Evolutionary conservation across 2,329 filamentous ascomycete genomes (phyloP).

Genomic region (Hortaea sp.): DNA sequence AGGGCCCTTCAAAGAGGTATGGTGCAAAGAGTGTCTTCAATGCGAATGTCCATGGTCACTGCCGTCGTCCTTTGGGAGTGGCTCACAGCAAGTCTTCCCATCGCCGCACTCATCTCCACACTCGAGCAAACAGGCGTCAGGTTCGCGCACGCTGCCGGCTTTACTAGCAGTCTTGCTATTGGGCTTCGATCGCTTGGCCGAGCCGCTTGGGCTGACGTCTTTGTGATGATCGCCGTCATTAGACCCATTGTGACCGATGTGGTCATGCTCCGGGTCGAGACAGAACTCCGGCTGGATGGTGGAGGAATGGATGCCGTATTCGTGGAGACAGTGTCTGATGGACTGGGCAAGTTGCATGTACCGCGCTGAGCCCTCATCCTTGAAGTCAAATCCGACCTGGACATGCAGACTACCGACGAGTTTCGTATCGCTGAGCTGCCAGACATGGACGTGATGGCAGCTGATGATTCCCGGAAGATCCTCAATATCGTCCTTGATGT

Average conservation of each 20-base stretch:
- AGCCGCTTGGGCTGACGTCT: conserved; percentile 10
- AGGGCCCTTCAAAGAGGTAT: no score
- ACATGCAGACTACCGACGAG: conserved; percentile 88
- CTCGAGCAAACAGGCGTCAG: conserved; percentile 32
- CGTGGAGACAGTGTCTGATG: conserved; percentile 81
- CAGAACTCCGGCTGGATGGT: conserved; percentile 90
- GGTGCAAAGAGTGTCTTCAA: not conserved
- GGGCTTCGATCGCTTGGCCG: conserved; percentile 22
- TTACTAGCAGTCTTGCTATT: conserved; percentile 27
- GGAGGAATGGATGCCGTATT: conserved; percentile 90
- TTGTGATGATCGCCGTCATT: not conserved
- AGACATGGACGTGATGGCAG: conserved; percentile 94
- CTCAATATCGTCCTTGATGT: conserved; percentile 88
- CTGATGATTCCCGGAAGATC: conserved; percentile 73
- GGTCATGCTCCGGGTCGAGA: conserved; percentile 34
- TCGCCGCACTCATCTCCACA: conserved; percentile 34
- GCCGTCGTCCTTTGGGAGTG: conserved; percentile 11
- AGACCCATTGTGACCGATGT: conserved; percentile 19
- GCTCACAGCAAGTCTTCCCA: conserved; percentile 32
- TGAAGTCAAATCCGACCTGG: conserved; percentile 81
- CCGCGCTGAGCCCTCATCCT: conserved; percentile 61
- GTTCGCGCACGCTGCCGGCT: conserved; percentile 20
- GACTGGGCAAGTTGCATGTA: conserved; percentile 87
- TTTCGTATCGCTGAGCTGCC: conserved; percentile 94
- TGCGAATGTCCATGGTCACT: conserved; percentile 26